Conservation (phyloP, 1,139 yeast genomes). For the Wickerhamomyces sp. region DNA sequence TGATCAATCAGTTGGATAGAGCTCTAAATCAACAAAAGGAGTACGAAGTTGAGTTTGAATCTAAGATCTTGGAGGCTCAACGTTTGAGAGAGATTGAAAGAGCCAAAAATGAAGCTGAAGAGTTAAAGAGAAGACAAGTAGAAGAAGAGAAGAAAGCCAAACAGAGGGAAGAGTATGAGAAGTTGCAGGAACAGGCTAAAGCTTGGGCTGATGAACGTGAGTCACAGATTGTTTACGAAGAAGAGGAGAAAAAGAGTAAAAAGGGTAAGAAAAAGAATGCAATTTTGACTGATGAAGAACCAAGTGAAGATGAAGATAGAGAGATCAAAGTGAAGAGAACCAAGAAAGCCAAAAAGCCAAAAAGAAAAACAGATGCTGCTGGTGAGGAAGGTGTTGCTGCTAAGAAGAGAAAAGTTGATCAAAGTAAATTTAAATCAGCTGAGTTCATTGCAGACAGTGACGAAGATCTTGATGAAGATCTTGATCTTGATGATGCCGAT, state of each 20-base stretch:
- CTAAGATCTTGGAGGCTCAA: conserved; percentile 70
- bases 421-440: conserved; percentile 36
- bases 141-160: conserved; percentile 38
- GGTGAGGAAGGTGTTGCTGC: conserved; percentile 21
- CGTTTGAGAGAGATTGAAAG: conserved; percentile 57
- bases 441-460: conserved; percentile 53
- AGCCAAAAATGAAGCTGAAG: conserved; percentile 34
- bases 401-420: conserved; percentile 9
- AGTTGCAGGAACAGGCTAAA: conserved; percentile 74
- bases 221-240: conserved; percentile 27
- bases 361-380: conserved; percentile 19
- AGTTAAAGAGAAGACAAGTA: conserved; percentile 39
- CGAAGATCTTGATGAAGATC: conserved; percentile 38
- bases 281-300: conserved; percentile 25
- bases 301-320: conserved; percentile 25
- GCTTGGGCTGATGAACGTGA: conserved; percentile 69
- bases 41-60: conserved; percentile 52
- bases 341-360: conserved; percentile 23
- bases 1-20: conserved; percentile 65
- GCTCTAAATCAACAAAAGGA: conserved; percentile 69
- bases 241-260: conserved; percentile 26
- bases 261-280: conserved; percentile 22
- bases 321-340: conserved; percentile 9
- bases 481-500: conserved; percentile 26
- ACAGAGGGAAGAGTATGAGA: conserved; percentile 62